These are phyloP conservation scores for Calonectria honghensis DNA, from an alignment of 2,329 filamentous ascomycete species.

Conservation along the genomic window DNA sequence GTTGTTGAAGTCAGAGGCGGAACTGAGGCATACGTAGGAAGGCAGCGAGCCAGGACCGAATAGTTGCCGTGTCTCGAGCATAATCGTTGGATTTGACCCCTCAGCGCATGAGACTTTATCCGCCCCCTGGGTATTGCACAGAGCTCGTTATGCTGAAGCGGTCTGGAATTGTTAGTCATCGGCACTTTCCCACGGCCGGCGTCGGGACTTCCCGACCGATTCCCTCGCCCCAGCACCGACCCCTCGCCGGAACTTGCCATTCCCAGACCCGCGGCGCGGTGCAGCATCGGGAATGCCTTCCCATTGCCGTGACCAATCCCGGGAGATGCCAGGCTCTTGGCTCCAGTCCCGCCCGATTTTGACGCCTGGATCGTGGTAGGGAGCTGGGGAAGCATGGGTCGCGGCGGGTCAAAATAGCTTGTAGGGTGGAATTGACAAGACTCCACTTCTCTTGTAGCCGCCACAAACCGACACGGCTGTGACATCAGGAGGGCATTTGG, in stretches of 20 bases:
- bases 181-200: neutral
- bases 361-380: neutral
- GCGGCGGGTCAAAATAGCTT: slow-evolving; percentile 15
- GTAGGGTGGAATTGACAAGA: slow-evolving; percentile 25
- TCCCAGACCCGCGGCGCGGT: neutral
- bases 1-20: neutral
- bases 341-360: slow-evolving; percentile 3
- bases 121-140: neutral
- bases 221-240: neutral
- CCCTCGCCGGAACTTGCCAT: slow-evolving; percentile 15
- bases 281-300: slow-evolving; percentile 5
- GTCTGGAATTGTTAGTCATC: neutral
- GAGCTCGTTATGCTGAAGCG: neutral
- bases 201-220: neutral
- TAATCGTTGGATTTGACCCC: neutral
- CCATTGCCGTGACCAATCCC: slow-evolving; percentile 7
- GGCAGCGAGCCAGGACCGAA: neutral
- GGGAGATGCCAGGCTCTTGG: neutral
- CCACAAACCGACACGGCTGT: slow-evolving; percentile 27
- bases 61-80: neutral
- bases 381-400: slow-evolving; percentile 14
- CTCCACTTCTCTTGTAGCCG: slow-evolving; percentile 8
- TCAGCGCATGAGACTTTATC: neutral
- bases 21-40: neutral
- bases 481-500: neutral